phyloP scores from a whole-genome alignment of 441 rosid species.

The Populus hybrid region DNA sequence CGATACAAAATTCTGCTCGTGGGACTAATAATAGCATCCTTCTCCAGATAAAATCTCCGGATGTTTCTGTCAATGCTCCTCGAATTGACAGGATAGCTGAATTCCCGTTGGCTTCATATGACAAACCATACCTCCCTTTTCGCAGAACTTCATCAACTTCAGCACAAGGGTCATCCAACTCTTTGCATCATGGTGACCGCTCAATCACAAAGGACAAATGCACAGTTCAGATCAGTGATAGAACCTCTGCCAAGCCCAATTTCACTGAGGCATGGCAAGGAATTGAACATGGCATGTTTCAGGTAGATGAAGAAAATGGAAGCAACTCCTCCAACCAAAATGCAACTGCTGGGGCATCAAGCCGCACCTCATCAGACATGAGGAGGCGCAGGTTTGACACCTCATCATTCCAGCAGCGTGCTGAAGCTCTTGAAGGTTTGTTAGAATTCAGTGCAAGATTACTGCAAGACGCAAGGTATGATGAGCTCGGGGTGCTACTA shows the following conservation, averaged over 20 bases:
- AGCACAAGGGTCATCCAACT: constrained; percentile 59
- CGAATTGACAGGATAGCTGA: constrained; percentile 91
- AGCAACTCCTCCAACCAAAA: constrained; percentile 88
- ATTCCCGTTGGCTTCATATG: constrained; percentile 86
- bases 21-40: constrained; percentile 46
- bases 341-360: constrained; percentile 92
- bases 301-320: constrained; percentile 49
- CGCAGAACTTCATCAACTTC: constrained; percentile 53
- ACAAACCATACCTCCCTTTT: constrained; percentile 57
- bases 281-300: constrained; percentile 45
- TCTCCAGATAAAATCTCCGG: constrained; percentile 65
- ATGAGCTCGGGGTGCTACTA: constrained; percentile 81
- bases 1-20: constrained; percentile 33
- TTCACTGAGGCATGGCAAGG: constrained; percentile 67
- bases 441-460: constrained; percentile 97
- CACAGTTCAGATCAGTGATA: constrained; percentile 57
- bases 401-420: constrained; percentile 91
- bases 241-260: constrained; percentile 39
- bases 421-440: constrained; percentile 97
- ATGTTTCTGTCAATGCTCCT: constrained; percentile 95
- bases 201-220: constrained; percentile 90
- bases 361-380: constrained; percentile 71
- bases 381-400: constrained; percentile 68
- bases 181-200: constrained; percentile 49
- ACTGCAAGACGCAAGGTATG: constrained; percentile 86